These are phyloP conservation scores for Vitis riparia DNA, from an alignment of 164 flowering plant genomes.

Conservation along the genomic window DNA sequence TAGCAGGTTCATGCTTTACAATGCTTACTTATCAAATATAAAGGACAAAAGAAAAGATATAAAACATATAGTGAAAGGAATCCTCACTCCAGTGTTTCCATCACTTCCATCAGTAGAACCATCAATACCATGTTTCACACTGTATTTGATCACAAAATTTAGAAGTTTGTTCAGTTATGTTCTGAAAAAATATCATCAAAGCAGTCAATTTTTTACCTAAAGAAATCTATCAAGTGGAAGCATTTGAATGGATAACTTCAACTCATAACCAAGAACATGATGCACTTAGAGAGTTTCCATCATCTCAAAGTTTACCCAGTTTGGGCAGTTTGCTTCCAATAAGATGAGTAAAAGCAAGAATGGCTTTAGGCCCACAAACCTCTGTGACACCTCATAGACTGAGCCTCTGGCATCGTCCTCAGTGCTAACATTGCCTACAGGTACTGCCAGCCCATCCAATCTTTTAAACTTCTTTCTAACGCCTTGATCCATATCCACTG, in stretches of 20 bases:
- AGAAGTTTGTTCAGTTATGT: conserved; percentile 4
- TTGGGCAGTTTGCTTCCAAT: not conserved
- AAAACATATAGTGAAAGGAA: not conserved
- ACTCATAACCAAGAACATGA: not conserved
- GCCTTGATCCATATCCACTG: not conserved
- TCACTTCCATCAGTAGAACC: conserved; percentile 2
- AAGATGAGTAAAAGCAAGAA: not conserved
- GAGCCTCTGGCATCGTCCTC: conserved; percentile 5
- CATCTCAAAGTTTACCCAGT: not conserved
- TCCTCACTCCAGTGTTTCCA: conserved; percentile 3
- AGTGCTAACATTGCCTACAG: conserved; percentile 2
- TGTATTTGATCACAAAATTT: conserved; percentile 9
- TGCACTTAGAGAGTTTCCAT: not conserved
- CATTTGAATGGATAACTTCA: not conserved
- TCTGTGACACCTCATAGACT: conserved; percentile 12
- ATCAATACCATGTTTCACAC: conserved; percentile 24
- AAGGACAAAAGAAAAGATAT: not conserved
- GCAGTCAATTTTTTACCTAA: not conserved
- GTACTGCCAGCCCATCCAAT: not conserved
- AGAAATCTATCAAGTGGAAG: not conserved
- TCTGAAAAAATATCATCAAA: not conserved
- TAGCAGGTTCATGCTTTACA: not conserved
- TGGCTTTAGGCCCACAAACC: conserved; percentile 22
- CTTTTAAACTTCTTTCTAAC: conserved; percentile 5
- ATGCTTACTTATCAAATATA: not conserved